Evolutionary conservation across 2,329 filamentous ascomycete genomes (phyloP), one percentile per base, ranked within the genome.

Genomic region (Emydomyces testavorans): DNA sequence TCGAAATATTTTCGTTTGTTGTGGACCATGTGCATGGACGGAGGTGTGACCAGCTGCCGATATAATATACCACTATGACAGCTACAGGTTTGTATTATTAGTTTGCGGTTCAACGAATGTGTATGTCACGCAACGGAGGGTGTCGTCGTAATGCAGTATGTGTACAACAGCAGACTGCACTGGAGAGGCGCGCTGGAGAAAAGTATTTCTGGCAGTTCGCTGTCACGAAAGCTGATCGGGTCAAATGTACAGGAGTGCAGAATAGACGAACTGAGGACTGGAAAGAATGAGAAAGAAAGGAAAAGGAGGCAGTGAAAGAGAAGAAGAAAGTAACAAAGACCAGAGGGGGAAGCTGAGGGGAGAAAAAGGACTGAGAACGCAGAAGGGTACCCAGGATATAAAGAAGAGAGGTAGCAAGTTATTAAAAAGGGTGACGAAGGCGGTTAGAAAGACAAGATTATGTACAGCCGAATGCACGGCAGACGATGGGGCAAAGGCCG

Each of bases 1-100:
- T 1, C 15, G 24, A 40, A 43, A 44, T 47, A 53, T 42, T 29
- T 50, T 58, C 62, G 59, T 61, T 59, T 60, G 58, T 58, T 58
- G 46, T 52, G 51, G 42, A 62, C 58, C 58, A 61, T 61, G 56
- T 60, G 57, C 57, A 55, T 50, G 50, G 32, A 47, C 7, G 37
- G 20, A 43, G 46, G 37, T 42, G 46, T 37, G 32, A 41, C 32
- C 18, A 13, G 23, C 16, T 23, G 34, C 13, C 20, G 24, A 40
- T 32, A 21, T 45, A 49, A 39, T 49, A 38, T 45, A 23, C 23
- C 40, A 29, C 18, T 16, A 40, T 4, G 34, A 42, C 45, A 46
- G 39, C 45, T 53, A 53, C 2, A n/a, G 15, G 20, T 13, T 34
- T 49, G 31, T 15, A 28, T 24, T 2, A 39, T 37, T 20, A 45